Evolutionary conservation across 2,329 filamentous ascomycete species (phyloP).

Genomic region (Colletotrichum sp.): DNA sequence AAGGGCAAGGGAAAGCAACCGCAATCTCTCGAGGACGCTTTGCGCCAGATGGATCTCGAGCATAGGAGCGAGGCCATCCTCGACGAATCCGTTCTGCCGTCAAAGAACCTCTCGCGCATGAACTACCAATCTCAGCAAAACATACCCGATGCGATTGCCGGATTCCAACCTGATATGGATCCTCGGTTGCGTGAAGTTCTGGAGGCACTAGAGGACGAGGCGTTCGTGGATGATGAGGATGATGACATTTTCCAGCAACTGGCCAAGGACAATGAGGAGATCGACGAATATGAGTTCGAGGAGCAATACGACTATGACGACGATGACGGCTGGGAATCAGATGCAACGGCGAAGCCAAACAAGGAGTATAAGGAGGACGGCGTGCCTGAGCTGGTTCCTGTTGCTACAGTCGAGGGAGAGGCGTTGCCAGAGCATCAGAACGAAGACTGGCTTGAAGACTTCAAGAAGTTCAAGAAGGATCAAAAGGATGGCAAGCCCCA

Average conservation of each 20-base stretch:
- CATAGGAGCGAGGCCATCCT: conserved; percentile 64
- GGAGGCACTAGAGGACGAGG: conserved; percentile 94
- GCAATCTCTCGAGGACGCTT: conserved; percentile 80
- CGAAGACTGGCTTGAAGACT: conserved; percentile 89
- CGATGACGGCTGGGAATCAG: conserved; percentile 93
- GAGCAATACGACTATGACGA: conserved; percentile 61
- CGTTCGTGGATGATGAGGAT: conserved; percentile 83
- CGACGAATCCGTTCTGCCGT: conserved; percentile 78
- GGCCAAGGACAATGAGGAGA: conserved; percentile 72
- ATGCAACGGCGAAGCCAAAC: conserved; percentile 83
- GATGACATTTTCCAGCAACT: conserved; percentile 85
- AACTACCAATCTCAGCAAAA: conserved; percentile 95
- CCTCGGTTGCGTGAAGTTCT: conserved; percentile 87
- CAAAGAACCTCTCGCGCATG: conserved; percentile 76
- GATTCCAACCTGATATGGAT: conserved; percentile 98
- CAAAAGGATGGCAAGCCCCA: conserved; percentile 54
- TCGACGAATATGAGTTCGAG: conserved; percentile 83
- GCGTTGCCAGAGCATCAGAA: conserved; percentile 67
- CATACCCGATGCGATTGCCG: conserved; percentile 87
- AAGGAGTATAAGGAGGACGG: conserved; percentile 59
- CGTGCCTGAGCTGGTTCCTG: conserved; percentile 53
- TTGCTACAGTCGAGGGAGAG: conserved; percentile 43
- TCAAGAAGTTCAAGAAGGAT: conserved; percentile 92
- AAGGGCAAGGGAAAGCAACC: conserved; percentile 78
- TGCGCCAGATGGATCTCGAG: conserved; percentile 66